Evolutionary conservation across 148 eudicot species (phyloP), one percentile per base, ranked within the genome.

Genomic region (Cornus controversa): DNA sequence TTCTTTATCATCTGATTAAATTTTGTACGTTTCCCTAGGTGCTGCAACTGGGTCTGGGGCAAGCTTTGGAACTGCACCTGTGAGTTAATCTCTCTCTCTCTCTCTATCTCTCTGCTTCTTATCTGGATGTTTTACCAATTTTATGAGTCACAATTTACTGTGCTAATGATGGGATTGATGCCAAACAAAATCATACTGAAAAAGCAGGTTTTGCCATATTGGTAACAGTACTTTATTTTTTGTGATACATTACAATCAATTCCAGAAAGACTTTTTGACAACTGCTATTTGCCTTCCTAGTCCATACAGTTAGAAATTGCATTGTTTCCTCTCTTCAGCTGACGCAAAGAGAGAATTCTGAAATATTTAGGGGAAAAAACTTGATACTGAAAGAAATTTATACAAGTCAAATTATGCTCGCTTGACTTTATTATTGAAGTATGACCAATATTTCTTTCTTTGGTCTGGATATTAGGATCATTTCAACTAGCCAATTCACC

Each of bases 31-130:
- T 69, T 50, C 36, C 63, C 29, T 85, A 96, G 98, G 97, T 74
- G 90, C 93, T 85, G 93, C 93, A 72, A 83, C 86, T 75, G 96
- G 89, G 69, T 93, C 98, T 66, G 98, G 97, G 66, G 86, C 97
- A 75, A 96, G 98, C 89, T 92, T 93, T 71, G 87, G 86, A 25
- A 85, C 85, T 47, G 42, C 77, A 79, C 79, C 92, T 70, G 99
- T 96, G 77, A 90, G 98, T 86, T 18, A 57, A 74, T 68, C 34
- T 2, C 34, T 31, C 34, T 31, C 34, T 31, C 34, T 31, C 23
- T 70, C 29, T 45, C 27, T 4, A 28, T 66, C 29, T 75, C 27
- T 47, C 0, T 16, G 6, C 15, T 1, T 28, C 1, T 22, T 20
- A 18, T 8, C 57, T 10, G 24, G 64, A 60, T 60, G 62, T 14